Evolutionary conservation across 306 rosid genomes (phyloP), one percentile per base, ranked within the genome.

Genomic region (Prunus armeniaca): DNA sequence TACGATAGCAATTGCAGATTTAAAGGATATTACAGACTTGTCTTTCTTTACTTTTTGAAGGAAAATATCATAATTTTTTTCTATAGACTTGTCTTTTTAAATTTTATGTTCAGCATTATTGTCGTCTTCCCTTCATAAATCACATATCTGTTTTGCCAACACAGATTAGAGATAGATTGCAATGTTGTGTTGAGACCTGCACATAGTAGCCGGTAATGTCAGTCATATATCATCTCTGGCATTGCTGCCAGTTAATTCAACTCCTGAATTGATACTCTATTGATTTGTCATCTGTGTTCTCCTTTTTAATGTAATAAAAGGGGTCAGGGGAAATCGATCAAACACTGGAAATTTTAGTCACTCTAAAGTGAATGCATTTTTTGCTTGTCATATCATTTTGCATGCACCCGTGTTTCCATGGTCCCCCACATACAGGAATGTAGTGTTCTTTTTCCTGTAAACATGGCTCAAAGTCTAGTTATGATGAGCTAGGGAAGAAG

Each of bases 391-490:
- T 20, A 17, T 60, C 68, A 58, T 24, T 43, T 73, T 19, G n/a
- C 57, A 58, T 17, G 67, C 77, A 58, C 57, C 32, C 38, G 14
- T 24, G 17, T 45, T 77, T 12, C 58, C 72, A 19, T 49, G 84
- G 84, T 72, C 82, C 80, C 79, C 74, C 32, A 45, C 13, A 9
- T 14, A 73, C 47, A 20, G 82, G 82, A 80, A 80, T 82, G 71
- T 65, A 61, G 14, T 67, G 65, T 78, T 77, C 63, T 74, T 77
- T 63, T 77, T 71, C 69, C 79, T 75, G 79, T 60, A 46, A 78
- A 78, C 84, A 82, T 85, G 83, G 81, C 82, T 73, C 82, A 70
- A 81, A 79, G 80, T 73, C 80, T 72, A 34, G 86, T 79, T 78
- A 79, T 82, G 82, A 84, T 73, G 76, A 83, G 69, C 89, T 61